These are phyloP conservation scores for Megacollybia marginata DNA, from an alignment of 768 basidiomycete genomes.

Conservation along the genomic window DNA sequence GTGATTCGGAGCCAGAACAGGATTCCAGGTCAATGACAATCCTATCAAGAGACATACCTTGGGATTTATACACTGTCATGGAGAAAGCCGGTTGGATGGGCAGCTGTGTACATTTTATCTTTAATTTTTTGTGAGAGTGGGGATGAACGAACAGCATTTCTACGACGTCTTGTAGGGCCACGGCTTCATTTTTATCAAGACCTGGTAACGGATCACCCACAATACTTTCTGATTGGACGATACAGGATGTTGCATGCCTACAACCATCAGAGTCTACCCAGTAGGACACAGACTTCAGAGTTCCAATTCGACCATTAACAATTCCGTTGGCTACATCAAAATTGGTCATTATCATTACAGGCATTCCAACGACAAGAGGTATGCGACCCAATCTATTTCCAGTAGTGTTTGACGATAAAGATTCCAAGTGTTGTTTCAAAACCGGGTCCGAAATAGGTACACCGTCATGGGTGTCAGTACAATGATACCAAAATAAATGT, in stretches of 20 bases:
- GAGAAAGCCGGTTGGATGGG: not conserved
- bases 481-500: too few relatives aligned
- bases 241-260: slow-evolving; percentile 10
- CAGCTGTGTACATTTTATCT: not conserved
- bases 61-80: not conserved
- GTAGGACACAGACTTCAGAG: slow-evolving; percentile 9
- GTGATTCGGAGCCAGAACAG: not conserved
- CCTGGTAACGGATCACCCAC: slow-evolving; percentile 4
- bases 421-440: too few relatives aligned
- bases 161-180: slow-evolving; percentile 8
- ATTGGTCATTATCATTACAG: too few relatives aligned
- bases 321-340: too few relatives aligned
- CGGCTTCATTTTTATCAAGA: slow-evolving; percentile 7
- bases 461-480: too few relatives aligned
- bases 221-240: slow-evolving; percentile 9
- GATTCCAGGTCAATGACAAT: not conserved
- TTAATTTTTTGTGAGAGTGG: not conserved
- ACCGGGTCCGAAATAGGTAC: too few relatives aligned
- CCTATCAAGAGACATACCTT: not conserved
- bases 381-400: too few relatives aligned
- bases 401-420: too few relatives aligned
- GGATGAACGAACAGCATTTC: slow-evolving; percentile 5
- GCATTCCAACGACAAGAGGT: too few relatives aligned
- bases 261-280: slow-evolving; percentile 5
- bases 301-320: slow-evolving; percentile 10